These are phyloP conservation scores for Penicillium occitanis DNA, from an alignment of 2,329 filamentous ascomycete genomes.

Conservation along the genomic window DNA sequence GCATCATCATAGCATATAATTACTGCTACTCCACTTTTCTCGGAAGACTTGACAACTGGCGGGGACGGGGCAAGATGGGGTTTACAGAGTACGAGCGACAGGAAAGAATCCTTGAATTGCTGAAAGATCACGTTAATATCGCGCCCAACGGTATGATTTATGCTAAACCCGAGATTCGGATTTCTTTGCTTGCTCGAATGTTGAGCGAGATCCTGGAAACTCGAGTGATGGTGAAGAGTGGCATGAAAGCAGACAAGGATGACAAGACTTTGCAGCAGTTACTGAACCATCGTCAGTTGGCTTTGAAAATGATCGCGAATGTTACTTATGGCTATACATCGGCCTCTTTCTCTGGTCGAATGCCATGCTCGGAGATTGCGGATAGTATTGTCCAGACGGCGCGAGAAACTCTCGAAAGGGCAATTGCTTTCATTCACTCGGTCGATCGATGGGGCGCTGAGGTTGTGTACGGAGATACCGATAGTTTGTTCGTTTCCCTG, in stretches of 20 bases:
- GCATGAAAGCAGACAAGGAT: constrained; percentile 91
- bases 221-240: constrained; percentile 93
- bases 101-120: constrained; percentile 69
- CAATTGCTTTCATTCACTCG: constrained; percentile 89
- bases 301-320: constrained; percentile 94
- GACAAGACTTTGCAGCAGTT: constrained; percentile 82
- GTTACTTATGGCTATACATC: constrained; percentile 98
- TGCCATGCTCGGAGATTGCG: constrained; percentile 97
- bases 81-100: constrained; percentile 84
- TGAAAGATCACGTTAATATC: constrained; percentile 86
- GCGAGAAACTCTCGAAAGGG: constrained; percentile 88
- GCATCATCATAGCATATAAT: constrained; percentile 99
- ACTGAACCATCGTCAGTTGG: constrained; percentile 89
- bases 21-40: constrained; percentile 98
- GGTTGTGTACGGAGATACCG: constrained; percentile 96
- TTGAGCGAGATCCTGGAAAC: constrained; percentile 93
- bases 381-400: constrained; percentile 98
- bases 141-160: constrained; percentile 98
- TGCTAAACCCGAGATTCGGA: constrained; percentile 77
- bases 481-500: constrained; percentile 88
- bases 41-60: constrained; percentile 80
- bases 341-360: constrained; percentile 91
- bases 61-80: constrained; percentile 91
- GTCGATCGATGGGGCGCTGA: constrained; percentile 87
- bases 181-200: constrained; percentile 94